phyloP scores from a whole-genome alignment of 768 basidiomycete species.

The Lactarius hengduanensis region DNA sequence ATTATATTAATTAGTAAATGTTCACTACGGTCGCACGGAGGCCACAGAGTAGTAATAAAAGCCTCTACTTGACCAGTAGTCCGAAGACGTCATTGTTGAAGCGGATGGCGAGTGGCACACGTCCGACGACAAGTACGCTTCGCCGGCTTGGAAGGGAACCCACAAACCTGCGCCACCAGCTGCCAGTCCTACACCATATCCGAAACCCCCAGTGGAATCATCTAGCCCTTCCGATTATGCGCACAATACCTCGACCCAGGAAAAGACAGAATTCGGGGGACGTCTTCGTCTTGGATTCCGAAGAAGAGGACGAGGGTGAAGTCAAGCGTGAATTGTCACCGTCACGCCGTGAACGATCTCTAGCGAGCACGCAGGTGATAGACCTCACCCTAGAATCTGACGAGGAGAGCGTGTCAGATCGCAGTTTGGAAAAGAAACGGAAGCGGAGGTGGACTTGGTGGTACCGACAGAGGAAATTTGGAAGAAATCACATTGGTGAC shows the following conservation, averaged over 20 bases:
- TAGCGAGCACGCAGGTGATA: conserved; percentile 53
- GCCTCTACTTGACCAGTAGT: too few relatives aligned
- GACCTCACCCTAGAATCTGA: conserved; percentile 83
- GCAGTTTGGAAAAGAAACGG: conserved; percentile 57
- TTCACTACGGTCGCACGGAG: too few relatives aligned
- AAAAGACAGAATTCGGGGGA: conserved; percentile 48
- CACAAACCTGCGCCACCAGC: conserved; percentile 41
- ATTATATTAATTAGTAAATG: too few relatives aligned
- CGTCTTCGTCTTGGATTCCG: conserved; percentile 65
- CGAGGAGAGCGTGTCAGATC: conserved; percentile 52
- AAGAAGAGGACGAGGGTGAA: conserved; percentile 68
- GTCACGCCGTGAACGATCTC: conserved; percentile 40
- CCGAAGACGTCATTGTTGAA: conserved; percentile 90
- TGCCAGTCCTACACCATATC: conserved; percentile 10
- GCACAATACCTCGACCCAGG: conserved; percentile 6
- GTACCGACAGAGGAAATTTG: conserved; percentile 67
- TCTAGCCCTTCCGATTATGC: conserved; percentile 3
- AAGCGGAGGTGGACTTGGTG: conserved; percentile 48
- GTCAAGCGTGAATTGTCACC: conserved; percentile 77
- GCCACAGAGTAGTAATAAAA: too few relatives aligned
- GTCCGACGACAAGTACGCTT: conserved; percentile 79
- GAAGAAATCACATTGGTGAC: conserved; percentile 57
- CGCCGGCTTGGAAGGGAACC: conserved; percentile 61
- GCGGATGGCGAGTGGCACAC: conserved; percentile 97
- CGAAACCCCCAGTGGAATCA: not conserved